Base-by-base conservation (phyloP, 345 rosid species). In the Pelargonium nanum region DNA sequence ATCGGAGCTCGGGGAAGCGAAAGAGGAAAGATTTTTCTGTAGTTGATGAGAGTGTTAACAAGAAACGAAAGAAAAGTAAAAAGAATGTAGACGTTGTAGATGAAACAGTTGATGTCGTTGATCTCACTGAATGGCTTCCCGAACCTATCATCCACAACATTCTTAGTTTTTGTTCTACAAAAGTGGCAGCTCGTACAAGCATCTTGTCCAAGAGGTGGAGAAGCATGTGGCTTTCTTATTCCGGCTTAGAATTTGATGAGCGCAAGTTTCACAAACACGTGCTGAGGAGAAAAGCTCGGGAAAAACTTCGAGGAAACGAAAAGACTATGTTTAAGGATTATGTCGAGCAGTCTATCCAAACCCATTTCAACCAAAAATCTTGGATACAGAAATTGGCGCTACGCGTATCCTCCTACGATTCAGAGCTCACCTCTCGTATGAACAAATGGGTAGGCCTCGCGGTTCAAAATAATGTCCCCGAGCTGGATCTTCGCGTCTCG, bases 201-300 rank as follows among this genome's bases (percentile, higher is more conserved):
- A 28, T 69, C 28, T 67, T 68, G 64, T 77, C 81, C 34, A 77
- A 62, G 70, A 63, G 62, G 56, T 77, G 81, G 78, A 63, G 70
- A 63, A 68, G 57, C 6, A 44, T 71, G 19, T 68, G 76, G 75
- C 40, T 22, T 30, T 68, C 76, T 40, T 71, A 55, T 67, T 58
- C 59, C 19, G 60, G 56, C 44, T 45, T 77, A 63, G 72, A 68
- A 19, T 59, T 77, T 20, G 81, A 77, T 60, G 70, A 77, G 48
- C 63, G 72, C 19, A 71, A 77, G 64, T 68, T 74, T 62, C 34
- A 21, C 22, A 26, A 45, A 58, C 56, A 32, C 34, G 1, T 13
- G 53, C 4, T 32, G 28, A 40, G 55, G 60, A 22, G 6, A 50
- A 9, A 53, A 22, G 24, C 7, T 17, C 58, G 5, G 50, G 56